Evolutionary conservation across 2,329 filamentous ascomycete species (phyloP), one percentile per base, ranked within the genome.

Genomic region (Stachybotrys echinatus): DNA sequence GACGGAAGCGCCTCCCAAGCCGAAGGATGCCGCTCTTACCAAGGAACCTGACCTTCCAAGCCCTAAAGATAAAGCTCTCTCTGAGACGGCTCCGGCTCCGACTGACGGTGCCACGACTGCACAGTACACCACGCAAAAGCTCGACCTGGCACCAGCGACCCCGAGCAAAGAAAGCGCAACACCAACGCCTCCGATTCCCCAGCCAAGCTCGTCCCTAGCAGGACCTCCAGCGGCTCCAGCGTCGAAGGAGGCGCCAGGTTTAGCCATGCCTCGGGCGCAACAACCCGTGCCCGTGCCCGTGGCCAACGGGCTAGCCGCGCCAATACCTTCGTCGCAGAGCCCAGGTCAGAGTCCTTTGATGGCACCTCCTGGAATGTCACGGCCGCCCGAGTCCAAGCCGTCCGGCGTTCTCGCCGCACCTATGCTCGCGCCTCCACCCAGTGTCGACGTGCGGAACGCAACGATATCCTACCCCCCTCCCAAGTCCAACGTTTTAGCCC

Each of bases 401-500:
- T 64, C 57, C 14, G 59, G 60, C n/a, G 64, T 71, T 20, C 61
- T 73, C 5, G 69, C 67, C 12, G 64, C 67, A 4, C 70, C 71
- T 2, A 53, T 67, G 3, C 66, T 73, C 23, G 68, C 65, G 8
- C 65, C 66, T 12, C 70, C 70, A 3, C 58, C 61, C 21, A 61
- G 61, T 10, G 59, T 69, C 47, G 55, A 52, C 53, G 49, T 58
- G 55, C 55, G 58, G 45, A 54, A 52, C 54, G 12, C 47, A 50
- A 10, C n/a, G n/a, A n/a, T n/a, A 61, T 65, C 2, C 65, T 61
- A 51, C 39, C 55, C 64, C 57, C 61, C 62, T 47, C 65, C 68
- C 34, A 75, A 71, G 54, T 74, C 70, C 14, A 69, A 71, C 48
- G 64, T 74, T 21, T 66, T 75, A n/a, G 74, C 73, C 27, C 68